Evolutionary conservation across 106 monocot species (phyloP).

Genomic region (Acanthochlamys bracteata): DNA sequence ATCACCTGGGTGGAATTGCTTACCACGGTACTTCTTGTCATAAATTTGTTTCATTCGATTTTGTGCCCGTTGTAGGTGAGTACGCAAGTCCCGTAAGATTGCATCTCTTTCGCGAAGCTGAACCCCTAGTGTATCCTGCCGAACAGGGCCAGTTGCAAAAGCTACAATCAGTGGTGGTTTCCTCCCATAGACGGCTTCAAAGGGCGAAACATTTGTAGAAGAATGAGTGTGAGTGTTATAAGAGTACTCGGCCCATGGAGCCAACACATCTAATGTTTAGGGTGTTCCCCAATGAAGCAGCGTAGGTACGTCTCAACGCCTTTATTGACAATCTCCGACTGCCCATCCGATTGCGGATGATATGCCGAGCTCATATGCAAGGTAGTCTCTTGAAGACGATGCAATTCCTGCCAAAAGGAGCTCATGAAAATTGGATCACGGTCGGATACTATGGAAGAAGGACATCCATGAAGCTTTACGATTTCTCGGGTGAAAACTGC

Average conservation of each 20-base stretch:
- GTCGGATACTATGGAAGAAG: neutral
- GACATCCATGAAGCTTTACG: neutral
- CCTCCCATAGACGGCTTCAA: constrained; percentile 4
- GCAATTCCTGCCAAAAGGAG: neutral
- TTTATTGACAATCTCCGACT: neutral
- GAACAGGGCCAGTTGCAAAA: neutral
- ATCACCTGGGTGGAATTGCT: too few relatives aligned
- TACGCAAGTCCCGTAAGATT: too few relatives aligned
- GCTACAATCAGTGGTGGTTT: neutral
- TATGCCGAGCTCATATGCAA: neutral
- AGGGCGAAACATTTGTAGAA: neutral
- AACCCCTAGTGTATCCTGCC: too few relatives aligned
- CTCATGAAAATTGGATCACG: neutral
- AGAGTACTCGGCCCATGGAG: neutral
- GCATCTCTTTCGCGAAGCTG: too few relatives aligned
- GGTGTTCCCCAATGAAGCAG: neutral
- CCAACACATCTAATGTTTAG: neutral
- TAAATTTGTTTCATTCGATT: too few relatives aligned
- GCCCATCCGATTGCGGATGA: neutral
- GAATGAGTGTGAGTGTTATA: neutral
- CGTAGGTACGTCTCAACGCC: neutral
- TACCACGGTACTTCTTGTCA: too few relatives aligned
- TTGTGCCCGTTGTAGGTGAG: too few relatives aligned
- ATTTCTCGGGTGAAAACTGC: neutral
- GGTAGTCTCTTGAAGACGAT: neutral